These are phyloP conservation scores for Metschnikowia baotianmanensis DNA, from an alignment of 805 yeast species.

Conservation along the genomic window DNA sequence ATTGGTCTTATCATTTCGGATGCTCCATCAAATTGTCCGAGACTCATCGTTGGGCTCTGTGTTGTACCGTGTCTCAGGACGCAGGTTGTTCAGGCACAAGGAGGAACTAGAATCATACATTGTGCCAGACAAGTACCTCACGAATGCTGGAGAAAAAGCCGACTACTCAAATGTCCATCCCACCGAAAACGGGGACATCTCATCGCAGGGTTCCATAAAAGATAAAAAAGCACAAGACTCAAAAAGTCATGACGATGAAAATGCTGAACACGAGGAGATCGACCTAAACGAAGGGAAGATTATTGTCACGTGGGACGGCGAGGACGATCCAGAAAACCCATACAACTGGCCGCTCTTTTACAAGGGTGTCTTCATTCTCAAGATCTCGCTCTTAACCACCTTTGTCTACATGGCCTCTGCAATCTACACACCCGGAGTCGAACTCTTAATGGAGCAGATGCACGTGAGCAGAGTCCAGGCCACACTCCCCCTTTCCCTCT, in stretches of 20 bases:
- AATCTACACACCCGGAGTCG: conserved; percentile 52
- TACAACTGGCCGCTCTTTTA: conserved; percentile 50
- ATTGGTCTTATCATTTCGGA: no score
- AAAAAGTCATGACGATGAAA: no score
- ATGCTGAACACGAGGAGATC: background rate
- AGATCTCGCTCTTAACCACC: conserved; percentile 44
- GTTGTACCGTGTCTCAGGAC: conserved; percentile 25
- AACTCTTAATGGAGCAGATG: conserved; percentile 44
- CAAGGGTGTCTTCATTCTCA: conserved; percentile 36
- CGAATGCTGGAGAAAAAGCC: background rate
- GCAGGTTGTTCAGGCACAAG: conserved; percentile 19
- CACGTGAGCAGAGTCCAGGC: conserved; percentile 43
- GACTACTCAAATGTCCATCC: background rate
- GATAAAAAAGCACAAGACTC: background rate
- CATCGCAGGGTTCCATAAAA: background rate
- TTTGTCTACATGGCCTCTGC: conserved; percentile 57
- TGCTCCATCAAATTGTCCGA: conserved; percentile 23
- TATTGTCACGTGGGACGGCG: conserved; percentile 34
- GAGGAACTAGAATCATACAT: conserved; percentile 30
- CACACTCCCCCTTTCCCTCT: conserved; percentile 49
- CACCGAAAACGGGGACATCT: background rate
- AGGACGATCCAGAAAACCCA: conserved; percentile 55
- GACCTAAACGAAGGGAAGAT: conserved; percentile 5
- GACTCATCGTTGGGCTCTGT: conserved; percentile 29
- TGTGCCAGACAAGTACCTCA: conserved; percentile 29